Base-by-base conservation (phyloP, 2,329 filamentous ascomycete species). In the Trichoderma asperellum region DNA sequence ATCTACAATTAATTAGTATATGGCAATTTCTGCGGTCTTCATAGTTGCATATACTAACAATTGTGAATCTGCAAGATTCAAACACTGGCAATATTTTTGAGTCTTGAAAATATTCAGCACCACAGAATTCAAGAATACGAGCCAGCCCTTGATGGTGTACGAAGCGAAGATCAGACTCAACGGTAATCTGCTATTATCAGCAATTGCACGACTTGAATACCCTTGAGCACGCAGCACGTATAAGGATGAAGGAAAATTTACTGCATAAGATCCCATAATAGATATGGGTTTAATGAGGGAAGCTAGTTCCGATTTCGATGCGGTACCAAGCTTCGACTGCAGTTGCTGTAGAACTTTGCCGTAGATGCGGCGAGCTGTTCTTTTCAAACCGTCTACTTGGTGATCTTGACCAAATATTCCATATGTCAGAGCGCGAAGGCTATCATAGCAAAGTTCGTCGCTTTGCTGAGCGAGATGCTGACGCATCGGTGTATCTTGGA, bases 221-320 rank as follows among this genome's bases (percentile, higher is more conserved):
- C 4, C 5, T 24, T 21, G 1, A 24, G 21, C 32, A 29, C 3
- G 4, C 29, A n/a, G 5, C 29, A 21, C 14, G 24, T 24, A 10
- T 18, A 12, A 21, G 29, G 11, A 2, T 14, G 10, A 7, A 5
- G 35, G 35, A 14, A 37, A 37, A 21, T 49, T 4, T 52, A 64
- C 61, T 24, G 61, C 61, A 64, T 64, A 64, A 7, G 61, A 64
- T 21, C 61, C 61, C 61, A 64, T 40, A 21, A 64, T 40, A 16
- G 61, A 64, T 53, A 64, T 64, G 21, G 61, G 61, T n/a, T 64
- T 64, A 6, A 64, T 64, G 24, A 64, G 61, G 55, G 61, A 11
- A 4, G 61, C 61, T 12, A 64, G 16, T 49, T 64, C 61, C 16
- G 24, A 11, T 27, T 64, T 64, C 5, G 61, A 64, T 21, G 49